These are phyloP conservation scores for Citrus sp. DNA, from an alignment of 345 rosid genomes.

Conservation along the genomic window DNA sequence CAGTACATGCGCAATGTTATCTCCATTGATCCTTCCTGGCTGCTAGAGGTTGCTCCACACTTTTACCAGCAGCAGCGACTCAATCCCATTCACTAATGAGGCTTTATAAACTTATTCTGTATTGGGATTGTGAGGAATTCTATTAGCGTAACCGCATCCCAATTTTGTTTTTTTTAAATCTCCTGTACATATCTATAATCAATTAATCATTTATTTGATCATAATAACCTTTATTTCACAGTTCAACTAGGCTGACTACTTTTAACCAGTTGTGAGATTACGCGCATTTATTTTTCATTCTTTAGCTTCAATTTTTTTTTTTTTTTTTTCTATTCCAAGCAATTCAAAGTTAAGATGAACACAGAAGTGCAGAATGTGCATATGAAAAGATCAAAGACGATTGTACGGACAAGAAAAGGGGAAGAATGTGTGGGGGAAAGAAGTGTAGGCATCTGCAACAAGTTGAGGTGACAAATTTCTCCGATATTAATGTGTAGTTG, in stretches of 20 bases:
- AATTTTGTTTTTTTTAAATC: not conserved
- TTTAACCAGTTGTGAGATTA: not conserved
- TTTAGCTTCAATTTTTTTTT: not conserved
- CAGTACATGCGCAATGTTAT: constrained; percentile 84
- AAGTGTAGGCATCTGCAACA: too few species aligned
- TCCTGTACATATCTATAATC: too few species aligned
- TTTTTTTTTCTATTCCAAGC: not conserved
- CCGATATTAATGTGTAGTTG: too few species aligned
- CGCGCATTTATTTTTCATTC: not conserved
- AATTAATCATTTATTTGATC: not conserved
- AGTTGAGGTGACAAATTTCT: too few species aligned
- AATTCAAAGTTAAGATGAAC: not conserved
- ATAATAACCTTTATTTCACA: not conserved
- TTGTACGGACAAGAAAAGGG: too few species aligned
- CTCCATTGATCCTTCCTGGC: constrained; percentile 76
- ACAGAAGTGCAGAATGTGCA: not conserved
- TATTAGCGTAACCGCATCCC: not conserved
- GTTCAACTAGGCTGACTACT: too few species aligned
- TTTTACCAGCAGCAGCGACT: constrained; percentile 56
- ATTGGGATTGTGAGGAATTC: not conserved
- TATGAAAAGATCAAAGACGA: too few species aligned
- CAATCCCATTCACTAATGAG: constrained; percentile 23
- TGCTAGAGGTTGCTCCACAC: constrained; percentile 79
- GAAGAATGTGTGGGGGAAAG: too few species aligned
- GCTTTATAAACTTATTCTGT: not conserved